Evolutionary conservation across 1,284 basidiomycete genomes (phyloP).

Genomic region (Malassezia japonica): DNA sequence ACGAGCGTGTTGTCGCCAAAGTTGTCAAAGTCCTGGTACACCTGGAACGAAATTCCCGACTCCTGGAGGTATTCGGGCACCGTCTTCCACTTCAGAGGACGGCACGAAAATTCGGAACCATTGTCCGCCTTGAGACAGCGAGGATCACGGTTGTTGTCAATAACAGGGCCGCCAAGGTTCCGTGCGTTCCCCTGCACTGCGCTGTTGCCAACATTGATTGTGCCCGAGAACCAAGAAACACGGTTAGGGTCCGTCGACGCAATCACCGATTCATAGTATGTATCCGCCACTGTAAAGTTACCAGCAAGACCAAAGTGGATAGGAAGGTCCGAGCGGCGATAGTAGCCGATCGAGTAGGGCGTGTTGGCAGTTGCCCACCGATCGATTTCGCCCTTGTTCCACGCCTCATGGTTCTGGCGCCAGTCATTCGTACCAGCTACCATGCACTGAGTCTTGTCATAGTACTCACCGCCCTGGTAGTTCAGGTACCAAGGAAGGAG

Average conservation of each 20-base stretch:
- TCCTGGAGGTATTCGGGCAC: conserved; percentile 31
- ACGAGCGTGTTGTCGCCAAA: conserved; percentile 26
- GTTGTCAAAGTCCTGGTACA: conserved; percentile 29
- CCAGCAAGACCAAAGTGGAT: conserved; percentile 33
- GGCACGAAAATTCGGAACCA: conserved; percentile 18
- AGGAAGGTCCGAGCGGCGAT: conserved; percentile 28
- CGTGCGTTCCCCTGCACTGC: conserved; percentile 12
- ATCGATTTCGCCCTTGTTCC: conserved; percentile 29
- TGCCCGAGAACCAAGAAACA: conserved; percentile 23
- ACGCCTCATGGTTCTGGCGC: conserved; percentile 29
- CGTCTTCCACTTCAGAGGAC: conserved; percentile 32
- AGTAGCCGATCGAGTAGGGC: conserved; percentile 32
- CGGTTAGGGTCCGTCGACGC: conserved; percentile 30
- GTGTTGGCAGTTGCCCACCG: conserved; percentile 30
- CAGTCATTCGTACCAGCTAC: conserved; percentile 31
- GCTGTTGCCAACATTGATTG: conserved; percentile 11
- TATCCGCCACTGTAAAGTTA: conserved; percentile 27
- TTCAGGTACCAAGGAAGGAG: conserved; percentile 35
- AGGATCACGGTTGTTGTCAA: conserved; percentile 20
- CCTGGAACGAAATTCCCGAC: conserved; percentile 25
- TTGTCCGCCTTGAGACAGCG: conserved; percentile 16
- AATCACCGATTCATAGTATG: conserved; percentile 33
- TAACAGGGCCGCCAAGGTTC: conserved; percentile 18
- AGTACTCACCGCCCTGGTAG: conserved; percentile 27
- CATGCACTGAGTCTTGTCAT: conserved; percentile 34